Base-by-base conservation (phyloP, 23 red algal genomes). In the Pyropia haitanensis region DNA sequence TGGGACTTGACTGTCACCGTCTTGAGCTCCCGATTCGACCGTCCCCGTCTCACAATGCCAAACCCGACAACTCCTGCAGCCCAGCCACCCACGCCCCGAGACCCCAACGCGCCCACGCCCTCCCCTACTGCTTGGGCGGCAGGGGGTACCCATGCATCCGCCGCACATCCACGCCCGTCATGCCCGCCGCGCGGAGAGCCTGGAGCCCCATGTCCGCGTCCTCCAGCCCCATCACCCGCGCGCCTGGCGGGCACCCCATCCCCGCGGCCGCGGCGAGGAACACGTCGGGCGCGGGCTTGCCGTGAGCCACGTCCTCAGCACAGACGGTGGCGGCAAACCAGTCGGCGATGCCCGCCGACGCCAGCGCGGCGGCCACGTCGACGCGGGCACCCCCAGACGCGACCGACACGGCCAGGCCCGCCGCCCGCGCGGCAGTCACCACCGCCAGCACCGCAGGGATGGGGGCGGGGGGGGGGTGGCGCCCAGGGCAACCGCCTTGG, bases 241-340 rank as follows among this genome's bases (percentile, higher is more conserved):
- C 51, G 39, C 39, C 39, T 12, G 71, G 70, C 18, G 70, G 10
- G 19, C 75, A 70, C 8, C 81, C 81, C 61, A 87, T 56, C 34
- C 56, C 44, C 34, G 67, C 53, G 0, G 81, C 81, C 24, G 72
- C 81, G 6, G 49, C 18, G 3, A 70, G 63, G 62, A 87, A 87
- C n/a, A 53, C 75, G 33, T 87, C 81, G 6, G 81, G 81, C 31
- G 75, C 58, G 5, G 81, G 81, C 30, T 87, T 87, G 2, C 81
- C 81, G 12, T 62, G 50, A 1, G 13, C 53, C 12, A 87, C 81
- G 32, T 87, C 81, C 29, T 87, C 81, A 4, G 59, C 33, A 15
- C 70, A 76, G 0, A 87, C 81, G 18, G 76, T 46, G 26, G 71
- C 81, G 39, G 63, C 72, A 22, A 87, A 87, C 16, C 28, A 30